Evolutionary conservation across 2,329 filamentous ascomycete genomes (phyloP).

Genomic region (Phialophora expanda): DNA sequence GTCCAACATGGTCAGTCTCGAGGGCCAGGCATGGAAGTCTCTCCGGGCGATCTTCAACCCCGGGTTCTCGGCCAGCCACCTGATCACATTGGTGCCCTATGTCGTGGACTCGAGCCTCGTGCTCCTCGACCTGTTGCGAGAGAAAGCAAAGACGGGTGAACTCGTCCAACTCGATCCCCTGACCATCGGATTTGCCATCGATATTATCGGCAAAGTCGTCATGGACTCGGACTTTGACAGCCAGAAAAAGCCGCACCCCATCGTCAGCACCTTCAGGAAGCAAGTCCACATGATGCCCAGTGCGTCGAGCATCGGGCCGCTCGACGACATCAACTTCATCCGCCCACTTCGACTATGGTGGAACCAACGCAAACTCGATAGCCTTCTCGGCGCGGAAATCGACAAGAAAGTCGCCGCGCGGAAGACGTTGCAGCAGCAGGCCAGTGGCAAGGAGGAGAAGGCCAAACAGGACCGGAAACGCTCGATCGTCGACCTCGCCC

Average conservation of each 20-base stretch:
- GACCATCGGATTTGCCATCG: constrained; percentile 43
- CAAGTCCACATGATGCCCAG: constrained; percentile 35
- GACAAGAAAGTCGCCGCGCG: constrained; percentile 27
- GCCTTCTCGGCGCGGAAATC: constrained; percentile 32
- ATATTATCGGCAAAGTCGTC: constrained; percentile 43
- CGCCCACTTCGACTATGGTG: constrained; percentile 30
- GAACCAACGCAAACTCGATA: constrained; percentile 35
- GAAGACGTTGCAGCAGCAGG: constrained; percentile 3
- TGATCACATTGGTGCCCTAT: constrained; percentile 41
- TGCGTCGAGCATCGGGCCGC: constrained; percentile 16
- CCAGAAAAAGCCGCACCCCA: constrained; percentile 37
- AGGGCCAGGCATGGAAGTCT: constrained; percentile 42
- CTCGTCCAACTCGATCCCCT: constrained; percentile 41
- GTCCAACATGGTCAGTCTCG: constrained; percentile 38
- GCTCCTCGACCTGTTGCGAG: constrained; percentile 40
- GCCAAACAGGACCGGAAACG: constrained; percentile 27
- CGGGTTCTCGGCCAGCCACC: constrained; percentile 42
- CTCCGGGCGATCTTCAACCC: constrained; percentile 44
- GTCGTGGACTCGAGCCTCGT: constrained; percentile 41
- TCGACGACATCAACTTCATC: constrained; percentile 26
- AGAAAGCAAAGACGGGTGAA: constrained; percentile 35
- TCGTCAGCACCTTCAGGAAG: constrained; percentile 39
- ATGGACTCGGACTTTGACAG: constrained; percentile 39
- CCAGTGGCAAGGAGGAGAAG: constrained; percentile 15
- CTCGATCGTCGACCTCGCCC: constrained; percentile 37